Evolutionary conservation across 305 asterid genomes (phyloP), one percentile per base, ranked within the genome.

Genomic region (Andrographis paniculata): DNA sequence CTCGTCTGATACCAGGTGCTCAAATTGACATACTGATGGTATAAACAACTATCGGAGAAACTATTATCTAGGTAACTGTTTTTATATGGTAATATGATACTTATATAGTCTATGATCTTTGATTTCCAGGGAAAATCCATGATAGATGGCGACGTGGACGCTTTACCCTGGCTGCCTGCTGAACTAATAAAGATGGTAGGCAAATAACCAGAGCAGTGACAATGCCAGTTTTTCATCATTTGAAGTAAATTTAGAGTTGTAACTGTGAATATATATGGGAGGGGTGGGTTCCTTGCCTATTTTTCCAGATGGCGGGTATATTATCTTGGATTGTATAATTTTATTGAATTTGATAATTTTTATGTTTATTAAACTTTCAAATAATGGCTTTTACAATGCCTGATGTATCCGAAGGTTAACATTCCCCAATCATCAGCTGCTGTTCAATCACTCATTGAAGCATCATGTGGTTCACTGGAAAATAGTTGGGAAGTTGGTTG

Each of bases 401-500:
- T 55, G 20, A 58, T 65, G 68, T 58, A n/a, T 45, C 52, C 59
- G 77, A 74, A 91, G 98, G 83, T 86, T 42, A 73, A 86, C 61
- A 75, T 91, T 59, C 88, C 94, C 20, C 71, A 65, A 48, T 70
- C 98, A 47, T 73, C 94, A 46, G 64, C 68, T 62, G 95, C 95
- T 58, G 80, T 91, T 54, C 94, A 83, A 67, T 82, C 96, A 41
- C 67, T 91, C 22, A 55, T 91, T 62, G 88, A 76, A 75, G 84
- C 88, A 69, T 82, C 95, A 55, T 79, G 82, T 64, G 93, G 92
- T 56, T 82, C 94, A 51, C 30, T 60, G 63, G 94, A 78, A 53
- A 74, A 79, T 71, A 82, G 77, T 13, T 91, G 98, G 98, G 96
- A 86, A 74, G 87, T 91, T 73, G 98, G 98, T 72, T 91, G 96